Base-by-base conservation (phyloP, 257 asterid genomes). In the Solanum infundibuliforme region DNA sequence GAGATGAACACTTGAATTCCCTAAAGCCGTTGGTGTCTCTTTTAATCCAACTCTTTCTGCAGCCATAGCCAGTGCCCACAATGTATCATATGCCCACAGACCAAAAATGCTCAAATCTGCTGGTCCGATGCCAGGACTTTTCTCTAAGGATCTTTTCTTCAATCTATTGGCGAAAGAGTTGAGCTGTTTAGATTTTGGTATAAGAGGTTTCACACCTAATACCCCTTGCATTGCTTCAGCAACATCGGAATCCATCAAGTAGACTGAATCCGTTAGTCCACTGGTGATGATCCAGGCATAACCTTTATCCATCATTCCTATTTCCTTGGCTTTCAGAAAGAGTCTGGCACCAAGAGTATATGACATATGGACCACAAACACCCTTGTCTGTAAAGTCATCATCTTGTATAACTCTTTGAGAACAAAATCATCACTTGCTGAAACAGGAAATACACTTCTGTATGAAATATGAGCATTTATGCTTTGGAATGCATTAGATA, bases 41-140 rank as follows among this genome's bases (percentile, higher is more conserved):
- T 43, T 81, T 25, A n/a, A 11, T 66, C 86, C 84, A 46, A 89
- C 85, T 88, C 41, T 86, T 83, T 93, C 95, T 14, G 88, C 89
- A 14, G 94, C 94, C 91, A 87, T 83, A 79, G 94, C 93, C 85
- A 92, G 91, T 41, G 94, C 96, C 89, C 89, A 87, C 77, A 90
- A 46, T 34, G 93, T 89, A 83, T 93, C 96, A 39, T 92, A 93
- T 5, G 94, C 96, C 93, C 94, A 89, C 68, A 90, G 71, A 3
- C 93, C 92, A 8, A 55, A 86, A 68, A 88, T 62, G 83, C 83
- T 89, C 43, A 89, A 43, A 72, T 89, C 90, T 16, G 86, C 86
- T 72, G 32, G 82, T 12, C 82, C 58, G 38, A 21, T 25, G 43
- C 85, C 86, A 11, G 88, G 88, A 38, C 75, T 86, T 20, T 84